Evolutionary conservation across 169 alveolate species (phyloP).

Genomic region (Eimeria mitis): DNA sequence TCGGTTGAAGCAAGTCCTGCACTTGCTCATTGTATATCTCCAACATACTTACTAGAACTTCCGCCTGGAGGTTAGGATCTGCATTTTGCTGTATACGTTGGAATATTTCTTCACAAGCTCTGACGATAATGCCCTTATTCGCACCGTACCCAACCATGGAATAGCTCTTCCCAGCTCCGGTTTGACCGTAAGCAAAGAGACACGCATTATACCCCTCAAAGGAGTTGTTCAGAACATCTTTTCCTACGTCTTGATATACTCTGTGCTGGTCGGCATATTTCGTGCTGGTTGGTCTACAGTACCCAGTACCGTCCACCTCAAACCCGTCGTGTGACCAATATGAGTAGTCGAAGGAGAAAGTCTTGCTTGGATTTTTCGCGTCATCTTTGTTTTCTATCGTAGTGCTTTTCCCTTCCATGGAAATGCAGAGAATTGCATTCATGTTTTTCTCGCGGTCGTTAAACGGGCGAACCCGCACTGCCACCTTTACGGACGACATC

Average conservation of each 20-base stretch:
- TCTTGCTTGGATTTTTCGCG: slow-evolving; percentile 85
- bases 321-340: slow-evolving; percentile 97
- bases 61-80: slow-evolving; percentile 34
- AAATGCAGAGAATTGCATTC: slow-evolving; percentile 88
- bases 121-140: slow-evolving; percentile 97
- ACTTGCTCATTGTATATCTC: slow-evolving; percentile 97
- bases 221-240: slow-evolving; percentile 93
- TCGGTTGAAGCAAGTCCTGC: slow-evolving; percentile 92
- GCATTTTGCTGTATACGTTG: slow-evolving; percentile 83
- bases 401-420: slow-evolving; percentile 91
- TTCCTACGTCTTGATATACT: slow-evolving; percentile 92
- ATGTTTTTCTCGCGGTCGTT: slow-evolving; percentile 90
- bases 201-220: slow-evolving; percentile 97
- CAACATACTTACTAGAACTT: slow-evolving; percentile 87
- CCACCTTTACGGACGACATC: slow-evolving; percentile 92
- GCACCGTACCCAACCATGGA: slow-evolving; percentile 97
- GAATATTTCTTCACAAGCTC: slow-evolving; percentile 95
- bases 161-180: slow-evolving; percentile 95
- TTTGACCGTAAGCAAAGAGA: slow-evolving; percentile 94
- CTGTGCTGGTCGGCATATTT: slow-evolving; percentile 91
- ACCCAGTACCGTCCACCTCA: slow-evolving; percentile 86
- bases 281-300: slow-evolving; percentile 79
- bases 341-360: slow-evolving; percentile 94
- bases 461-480: slow-evolving; percentile 95
- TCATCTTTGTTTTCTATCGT: slow-evolving; percentile 86